Evolutionary conservation across 306 rosid species (phyloP), one percentile per base, ranked within the genome.

Genomic region (Leucaena leucocephala): DNA sequence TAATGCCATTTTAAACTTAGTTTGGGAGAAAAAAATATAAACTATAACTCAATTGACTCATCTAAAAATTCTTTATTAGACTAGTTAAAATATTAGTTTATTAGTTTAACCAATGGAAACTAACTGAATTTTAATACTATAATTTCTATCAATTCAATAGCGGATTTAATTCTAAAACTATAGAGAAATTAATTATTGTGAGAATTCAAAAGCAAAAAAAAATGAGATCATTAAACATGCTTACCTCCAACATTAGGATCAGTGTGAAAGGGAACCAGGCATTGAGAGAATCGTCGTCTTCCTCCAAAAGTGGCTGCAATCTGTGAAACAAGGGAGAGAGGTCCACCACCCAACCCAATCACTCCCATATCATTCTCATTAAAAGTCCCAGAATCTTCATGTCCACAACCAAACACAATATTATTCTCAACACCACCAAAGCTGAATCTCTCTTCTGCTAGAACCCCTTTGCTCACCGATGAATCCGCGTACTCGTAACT

Each of bases 301-400:
- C 84, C 69, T 33, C 92, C 89, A 61, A 84, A 73, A 38, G 74
- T 5, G 2, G 82, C 3, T 62, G 87, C 85, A 4, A 90, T 36
- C 43, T 90, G 92, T 27, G 92, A 87, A 52, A 88, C 82, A 49
- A 90, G 86, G 6, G 95, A 90, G 0, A 84, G 52, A 49, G 91
- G 80, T 10, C 92, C 90, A 52, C 91, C 88, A 49, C 89, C 90
- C 33, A 90, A 14, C 6, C 92, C 91, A 38, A 90, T 49, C 16
- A 88, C 36, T n/a, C 92, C 91, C 91, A 88, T 90, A 6, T 88
- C 95, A 0, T 88, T 84, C 63, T 88, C 89, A 65, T 84, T 85
- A 80, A 88, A 88, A 22, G 54, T 46, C 54, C 90, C 91, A 2
- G 88, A 40, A 61, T 90, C 83, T 64, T 75, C 84, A 59, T 87